phyloP scores from a whole-genome alignment of 495 filamentous ascomycete species.

The Parathielavia hyrcaniae region DNA sequence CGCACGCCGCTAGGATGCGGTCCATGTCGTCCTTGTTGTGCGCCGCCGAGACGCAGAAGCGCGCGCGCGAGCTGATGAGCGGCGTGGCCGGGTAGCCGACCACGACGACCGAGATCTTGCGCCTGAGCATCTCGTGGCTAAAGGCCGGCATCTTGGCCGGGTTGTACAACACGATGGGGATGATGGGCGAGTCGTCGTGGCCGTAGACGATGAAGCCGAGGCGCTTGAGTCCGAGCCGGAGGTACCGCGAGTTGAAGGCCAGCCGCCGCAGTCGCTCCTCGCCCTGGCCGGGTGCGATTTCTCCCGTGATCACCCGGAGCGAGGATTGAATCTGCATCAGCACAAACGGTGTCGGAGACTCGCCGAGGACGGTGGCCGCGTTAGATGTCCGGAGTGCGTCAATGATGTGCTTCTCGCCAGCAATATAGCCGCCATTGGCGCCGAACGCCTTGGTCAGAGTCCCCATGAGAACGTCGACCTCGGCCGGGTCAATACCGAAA shows the following conservation, averaged over 20 bases:
- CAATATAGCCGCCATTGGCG: conserved; percentile 94
- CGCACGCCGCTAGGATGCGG: conserved; percentile 79
- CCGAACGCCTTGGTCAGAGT: conserved; percentile 98
- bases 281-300: conserved; percentile 81
- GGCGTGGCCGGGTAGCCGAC: conserved; percentile 98
- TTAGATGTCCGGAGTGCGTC: conserved; percentile 83
- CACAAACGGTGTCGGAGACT: conserved; percentile 79
- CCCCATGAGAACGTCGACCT: conserved; percentile 96
- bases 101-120: conserved; percentile 97
- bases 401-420: conserved; percentile 83
- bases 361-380: conserved; percentile 79
- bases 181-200: conserved; percentile 95
- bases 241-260: conserved; percentile 97
- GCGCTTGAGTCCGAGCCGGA: conserved; percentile 91
- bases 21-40: conserved; percentile 98
- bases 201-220: conserved; percentile 95
- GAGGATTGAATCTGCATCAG: conserved; percentile 81
- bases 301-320: conserved; percentile 80
- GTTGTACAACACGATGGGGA: conserved; percentile 89
- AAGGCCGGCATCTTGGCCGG: conserved; percentile 97
- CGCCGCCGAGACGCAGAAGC: conserved; percentile 91
- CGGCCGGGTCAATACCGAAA: conserved; percentile 77
- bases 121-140: conserved; percentile 93
- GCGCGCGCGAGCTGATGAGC: conserved; percentile 83
- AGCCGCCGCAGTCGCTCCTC: conserved; percentile 93